Evolutionary conservation across 768 basidiomycete genomes (phyloP).

Genomic region (Erythrobasidium yunnanense): DNA sequence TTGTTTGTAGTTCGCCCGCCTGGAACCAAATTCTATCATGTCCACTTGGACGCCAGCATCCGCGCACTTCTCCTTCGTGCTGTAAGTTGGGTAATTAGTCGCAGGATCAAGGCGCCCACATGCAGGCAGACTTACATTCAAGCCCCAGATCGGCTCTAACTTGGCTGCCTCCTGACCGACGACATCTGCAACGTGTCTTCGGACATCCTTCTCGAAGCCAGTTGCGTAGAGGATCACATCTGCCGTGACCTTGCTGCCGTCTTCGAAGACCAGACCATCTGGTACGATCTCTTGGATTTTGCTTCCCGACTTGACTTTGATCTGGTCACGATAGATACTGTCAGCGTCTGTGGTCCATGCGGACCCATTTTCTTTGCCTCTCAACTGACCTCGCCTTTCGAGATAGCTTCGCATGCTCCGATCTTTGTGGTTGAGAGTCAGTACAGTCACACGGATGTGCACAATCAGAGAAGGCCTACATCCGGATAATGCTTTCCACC

Average conservation of each 20-base stretch:
- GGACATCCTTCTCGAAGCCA: slow-evolving; percentile 42
- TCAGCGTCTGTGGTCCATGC: too few relatives aligned
- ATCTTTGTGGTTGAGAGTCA: too few relatives aligned
- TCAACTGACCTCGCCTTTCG: too few relatives aligned
- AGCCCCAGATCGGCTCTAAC: slow-evolving; percentile 55
- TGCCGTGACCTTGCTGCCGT: slow-evolving; percentile 47
- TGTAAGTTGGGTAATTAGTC: too few relatives aligned
- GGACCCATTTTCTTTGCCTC: too few relatives aligned
- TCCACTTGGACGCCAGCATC: too few relatives aligned
- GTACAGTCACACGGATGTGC: neutral
- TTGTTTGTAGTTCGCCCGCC: too few relatives aligned
- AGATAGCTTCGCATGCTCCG: slow-evolving; percentile 46
- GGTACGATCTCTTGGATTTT: slow-evolving; percentile 47
- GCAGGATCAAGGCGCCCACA: too few relatives aligned
- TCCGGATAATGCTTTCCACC: neutral
- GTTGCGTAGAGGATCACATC: slow-evolving; percentile 55
- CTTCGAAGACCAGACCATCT: slow-evolving; percentile 46
- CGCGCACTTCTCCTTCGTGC: too few relatives aligned
- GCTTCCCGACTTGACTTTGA: slow-evolving; percentile 55
- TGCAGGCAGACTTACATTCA: too few relatives aligned
- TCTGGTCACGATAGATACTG: too few relatives aligned
- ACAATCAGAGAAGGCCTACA: neutral
- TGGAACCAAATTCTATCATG: too few relatives aligned
- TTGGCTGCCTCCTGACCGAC: slow-evolving; percentile 32
- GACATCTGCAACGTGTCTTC: neutral